Evolutionary conservation across 1,284 basidiomycete genomes (phyloP).

Genomic region (Sporisorium scitamineum): DNA sequence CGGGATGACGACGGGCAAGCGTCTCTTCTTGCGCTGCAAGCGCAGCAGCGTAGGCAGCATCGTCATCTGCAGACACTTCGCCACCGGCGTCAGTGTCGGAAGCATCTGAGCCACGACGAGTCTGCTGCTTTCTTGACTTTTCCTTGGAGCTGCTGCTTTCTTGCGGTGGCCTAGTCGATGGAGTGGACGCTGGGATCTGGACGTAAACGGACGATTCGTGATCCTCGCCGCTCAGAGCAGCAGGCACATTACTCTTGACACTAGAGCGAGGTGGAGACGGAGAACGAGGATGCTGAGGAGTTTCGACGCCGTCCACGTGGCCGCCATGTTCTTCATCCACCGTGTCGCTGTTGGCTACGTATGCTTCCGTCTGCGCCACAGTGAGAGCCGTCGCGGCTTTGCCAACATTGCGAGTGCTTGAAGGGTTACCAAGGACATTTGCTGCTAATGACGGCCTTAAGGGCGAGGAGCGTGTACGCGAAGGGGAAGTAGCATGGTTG

Average conservation of each 20-base stretch:
- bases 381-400: not conserved
- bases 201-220: slow-evolving; percentile 20
- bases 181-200: slow-evolving; percentile 24
- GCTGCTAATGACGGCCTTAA: slow-evolving; percentile 14
- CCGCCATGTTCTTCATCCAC: slow-evolving; percentile 18
- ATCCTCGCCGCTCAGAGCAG: not conserved
- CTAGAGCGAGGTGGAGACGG: not conserved
- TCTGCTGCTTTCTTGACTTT: slow-evolving; percentile 16
- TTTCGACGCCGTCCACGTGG: not conserved
- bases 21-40: slow-evolving; percentile 39
- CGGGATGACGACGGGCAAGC: slow-evolving; percentile 29
- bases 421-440: slow-evolving; percentile 12
- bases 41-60: slow-evolving; percentile 40
- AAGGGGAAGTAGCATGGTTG: slow-evolving; percentile 26
- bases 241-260: not conserved
- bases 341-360: slow-evolving; percentile 24
- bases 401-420: not conserved
- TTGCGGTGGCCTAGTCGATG: slow-evolving; percentile 3
- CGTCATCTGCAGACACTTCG: slow-evolving; percentile 9
- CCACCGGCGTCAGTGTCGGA: slow-evolving; percentile 6
- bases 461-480: slow-evolving; percentile 17
- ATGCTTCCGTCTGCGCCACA: not conserved
- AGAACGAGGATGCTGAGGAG: slow-evolving; percentile 1
- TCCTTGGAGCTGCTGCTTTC: slow-evolving; percentile 9
- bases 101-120: slow-evolving; percentile 18